Base-by-base conservation (phyloP, 371 early-diverging fungal species). In the Mortierella sp. region DNA sequence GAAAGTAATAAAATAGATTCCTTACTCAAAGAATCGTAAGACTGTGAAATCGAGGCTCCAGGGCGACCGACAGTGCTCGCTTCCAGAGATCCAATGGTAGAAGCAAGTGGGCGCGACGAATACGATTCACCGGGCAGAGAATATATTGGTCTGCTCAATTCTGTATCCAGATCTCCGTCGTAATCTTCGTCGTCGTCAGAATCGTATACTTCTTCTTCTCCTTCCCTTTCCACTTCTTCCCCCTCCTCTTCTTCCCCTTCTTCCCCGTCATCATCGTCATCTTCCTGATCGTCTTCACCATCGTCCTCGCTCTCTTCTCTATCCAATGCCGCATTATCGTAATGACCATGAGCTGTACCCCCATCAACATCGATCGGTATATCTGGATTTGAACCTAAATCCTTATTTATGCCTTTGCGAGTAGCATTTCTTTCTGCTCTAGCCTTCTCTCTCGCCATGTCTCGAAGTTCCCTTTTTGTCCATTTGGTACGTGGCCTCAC, bases 61-160 rank as follows among this genome's bases (percentile, higher is more conserved):
- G 69, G 69, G 9, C 61, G 69, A 22, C 61, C 69, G 17, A 53
- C 26, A 9, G 10, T 15, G 23, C 57, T 22, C 7, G 8, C 43
- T 8, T 9, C 51, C n/a, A 12, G 34, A 7, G 53, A 43, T 23
- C 31, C 32, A 5, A 17, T 51, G 0, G 34, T 35, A 22, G 67
- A 34, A 1, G 40, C 43, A 2, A 62, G 17, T 23, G 70, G 70
- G 13, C 70, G 64, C 32, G 59, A 70, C 3, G 59, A 13, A 40
- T 70, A 70, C 6, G 64, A 64, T 40, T 70, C 70, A 28, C 64
- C 51, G 15, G 64, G 64, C 17, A 22, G 12, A 7, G 40, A 59
- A 22, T 70, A 70, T 2, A 26, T 31, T 13, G 51, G 51, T 6
- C 23, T 51, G 4, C 26, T 3, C 13, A 3, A 51, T 6, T 51